A percentile compares a stretch with the other conserved stretches of the same genome.
Conservation (phyloP, 345 rosid genomes). For the Turnera subulata region DNA sequence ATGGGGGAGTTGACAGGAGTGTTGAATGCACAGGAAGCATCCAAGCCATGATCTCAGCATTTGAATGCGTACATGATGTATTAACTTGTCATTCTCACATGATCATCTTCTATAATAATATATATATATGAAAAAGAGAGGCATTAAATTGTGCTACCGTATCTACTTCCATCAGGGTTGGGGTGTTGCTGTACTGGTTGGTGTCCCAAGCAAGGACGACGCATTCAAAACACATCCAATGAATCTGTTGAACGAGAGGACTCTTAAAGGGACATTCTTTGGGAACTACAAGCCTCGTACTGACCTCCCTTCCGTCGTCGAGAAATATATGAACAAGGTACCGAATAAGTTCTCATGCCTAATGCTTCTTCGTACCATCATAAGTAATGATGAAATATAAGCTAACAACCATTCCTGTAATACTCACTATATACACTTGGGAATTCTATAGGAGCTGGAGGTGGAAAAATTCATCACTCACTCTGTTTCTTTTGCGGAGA, state of each 20-base stretch:
- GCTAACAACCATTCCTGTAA: no score
- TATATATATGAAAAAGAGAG: not conserved
- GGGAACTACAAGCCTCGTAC: constrained; percentile 56
- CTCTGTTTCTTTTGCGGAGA: not conserved
- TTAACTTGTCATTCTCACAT: not conserved
- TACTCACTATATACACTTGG: no score
- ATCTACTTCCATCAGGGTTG: constrained; percentile 34
- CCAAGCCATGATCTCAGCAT: constrained; percentile 31
- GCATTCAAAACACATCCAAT: constrained; percentile 48
- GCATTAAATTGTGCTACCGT: not conserved
- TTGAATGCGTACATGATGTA: constrained; percentile 41
- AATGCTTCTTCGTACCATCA: no score
- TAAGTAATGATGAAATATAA: no score
- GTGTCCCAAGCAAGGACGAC: constrained; percentile 46
- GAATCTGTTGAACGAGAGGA: constrained; percentile 42
- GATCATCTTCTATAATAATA: not conserved
- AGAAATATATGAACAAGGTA: constrained; percentile 51
- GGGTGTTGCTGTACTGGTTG: constrained; percentile 55
- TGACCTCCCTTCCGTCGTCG: constrained; percentile 43
- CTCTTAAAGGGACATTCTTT: constrained; percentile 53
- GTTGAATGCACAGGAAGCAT: constrained; percentile 36
- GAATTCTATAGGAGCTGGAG: not conserved
- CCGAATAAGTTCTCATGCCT: no score
- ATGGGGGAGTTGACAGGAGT: constrained; percentile 42
- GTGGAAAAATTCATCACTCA: not conserved